These are phyloP conservation scores for Aurantiochytrium sp. DNA, from an alignment of 108 stramenopile species.

Conservation along the genomic window DNA sequence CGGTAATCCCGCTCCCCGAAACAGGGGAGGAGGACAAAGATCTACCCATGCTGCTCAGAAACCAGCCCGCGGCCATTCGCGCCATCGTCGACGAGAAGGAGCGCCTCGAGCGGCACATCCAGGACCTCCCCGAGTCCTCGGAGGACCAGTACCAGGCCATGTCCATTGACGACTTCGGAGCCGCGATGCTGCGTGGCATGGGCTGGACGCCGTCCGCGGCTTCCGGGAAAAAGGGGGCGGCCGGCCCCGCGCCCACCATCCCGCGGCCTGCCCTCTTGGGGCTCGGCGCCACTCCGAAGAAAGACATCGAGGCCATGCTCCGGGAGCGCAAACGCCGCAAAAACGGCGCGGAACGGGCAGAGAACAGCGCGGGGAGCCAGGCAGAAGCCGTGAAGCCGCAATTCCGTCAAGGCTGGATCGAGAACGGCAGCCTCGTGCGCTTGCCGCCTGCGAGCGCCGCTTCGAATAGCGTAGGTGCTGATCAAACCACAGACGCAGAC, in stretches of 20 bases:
- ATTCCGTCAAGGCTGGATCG: not conserved
- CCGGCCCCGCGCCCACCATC: not conserved
- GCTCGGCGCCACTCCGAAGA: not conserved
- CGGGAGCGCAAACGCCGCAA: not conserved
- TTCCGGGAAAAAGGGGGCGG: not conserved
- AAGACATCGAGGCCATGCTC: not conserved
- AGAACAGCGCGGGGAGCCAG: not conserved
- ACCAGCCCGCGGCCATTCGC: not conserved
- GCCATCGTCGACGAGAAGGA: not conserved
- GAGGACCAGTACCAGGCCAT: not conserved
- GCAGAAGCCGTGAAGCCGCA: not conserved
- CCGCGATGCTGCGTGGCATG: slow-evolving; percentile 12
- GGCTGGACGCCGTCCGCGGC: not conserved
- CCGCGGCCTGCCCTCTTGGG: not conserved
- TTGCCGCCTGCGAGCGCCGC: too few relatives aligned
- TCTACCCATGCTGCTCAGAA: not conserved
- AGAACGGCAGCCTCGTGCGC: not conserved
- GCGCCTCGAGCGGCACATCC: not conserved
- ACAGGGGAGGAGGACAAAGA: not conserved
- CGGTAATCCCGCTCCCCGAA: not conserved
- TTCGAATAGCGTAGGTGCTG: too few relatives aligned
- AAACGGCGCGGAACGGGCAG: not conserved
- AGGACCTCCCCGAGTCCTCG: not conserved
- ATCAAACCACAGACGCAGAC: not conserved
- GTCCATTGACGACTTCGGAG: not conserved